A percentile compares a stretch with the other conserved stretches of the same genome.
These are phyloP conservation scores for Heracleum sosnowskyi DNA, from an alignment of 129 eudicot genomes.

Conservation along the genomic window DNA sequence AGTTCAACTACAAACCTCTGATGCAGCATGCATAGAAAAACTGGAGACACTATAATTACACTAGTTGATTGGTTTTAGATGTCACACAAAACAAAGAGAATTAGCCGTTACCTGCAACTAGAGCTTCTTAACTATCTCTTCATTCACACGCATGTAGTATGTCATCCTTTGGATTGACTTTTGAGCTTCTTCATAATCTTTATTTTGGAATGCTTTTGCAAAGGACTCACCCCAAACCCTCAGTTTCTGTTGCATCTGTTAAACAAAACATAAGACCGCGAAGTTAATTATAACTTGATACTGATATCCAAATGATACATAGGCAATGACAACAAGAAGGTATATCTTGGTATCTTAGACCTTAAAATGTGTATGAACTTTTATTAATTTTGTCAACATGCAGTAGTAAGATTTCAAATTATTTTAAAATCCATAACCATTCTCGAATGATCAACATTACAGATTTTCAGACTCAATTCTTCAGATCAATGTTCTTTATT, in stretches of 20 bases:
- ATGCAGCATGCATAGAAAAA: background rate
- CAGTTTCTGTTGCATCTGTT: conserved; percentile 68
- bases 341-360: background rate
- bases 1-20: background rate
- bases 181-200: conserved; percentile 48
- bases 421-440: background rate
- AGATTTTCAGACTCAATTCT: background rate
- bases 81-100: background rate
- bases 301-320: background rate
- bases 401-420: background rate
- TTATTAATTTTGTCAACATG: background rate
- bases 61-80: background rate
- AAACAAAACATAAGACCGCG: background rate
- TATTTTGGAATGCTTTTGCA: conserved; percentile 49
- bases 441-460: background rate
- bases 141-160: conserved; percentile 59
- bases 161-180: conserved; percentile 77
- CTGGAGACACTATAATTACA: background rate
- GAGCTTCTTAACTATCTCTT: conserved; percentile 78
- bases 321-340: background rate
- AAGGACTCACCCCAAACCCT: conserved; percentile 42
- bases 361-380: background rate
- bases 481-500: background rate
- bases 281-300: background rate
- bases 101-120: conserved; percentile 15